Evolutionary conservation across 768 basidiomycete species (phyloP), one percentile per base, ranked within the genome.

Genomic region (Amanita pseudoporphyria): DNA sequence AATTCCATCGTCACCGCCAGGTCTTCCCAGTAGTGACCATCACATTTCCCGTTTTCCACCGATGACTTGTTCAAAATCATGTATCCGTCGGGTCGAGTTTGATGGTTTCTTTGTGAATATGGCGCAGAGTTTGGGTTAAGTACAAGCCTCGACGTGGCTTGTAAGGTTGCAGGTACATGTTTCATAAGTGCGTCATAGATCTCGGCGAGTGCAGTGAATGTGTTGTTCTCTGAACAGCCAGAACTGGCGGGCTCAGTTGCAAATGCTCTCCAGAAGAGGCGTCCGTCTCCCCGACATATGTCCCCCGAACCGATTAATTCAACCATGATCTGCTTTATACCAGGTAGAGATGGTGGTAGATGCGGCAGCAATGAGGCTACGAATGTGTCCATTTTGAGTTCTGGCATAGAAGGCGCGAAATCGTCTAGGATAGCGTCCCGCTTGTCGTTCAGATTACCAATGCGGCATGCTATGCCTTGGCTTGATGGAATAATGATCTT

Each of bases 11-110:
- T 43, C 22, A 43, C 42, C 2, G 42, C 42, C 42, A 43, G 28
- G 28, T 44, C 16, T 31, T 44, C 43, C 28, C 43, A 44, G n/a
- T 35, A 40, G 39, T 40, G 7, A 40, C 39, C 39, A 5, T 40
- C 16, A 19, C 39, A n/a, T n/a, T n/a, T n/a, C n/a, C n/a, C n/a
- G n/a, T n/a, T n/a, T 40, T 9, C 7, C 39, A 40, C 39, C 39
- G n/a, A n/a, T 41, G 40, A 43, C 41, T 26, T 26, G 41, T 43
- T 43, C 41, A 43, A 43, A 43, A 43, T 14, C 41, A 43, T 43
- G 41, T 26, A 43, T 43, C 10, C 24, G 41, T 28, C 21, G 13
- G 41, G 41, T 43, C 24, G 41, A 24, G 41, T 43, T 43, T 26
- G 41, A 41, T 41, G 19, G n/a, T n/a, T n/a, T n/a, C n/a, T n/a